Evolutionary conservation across 2,329 filamentous ascomycete genomes (phyloP).

Genomic region (Cladophialophora yegresii): DNA sequence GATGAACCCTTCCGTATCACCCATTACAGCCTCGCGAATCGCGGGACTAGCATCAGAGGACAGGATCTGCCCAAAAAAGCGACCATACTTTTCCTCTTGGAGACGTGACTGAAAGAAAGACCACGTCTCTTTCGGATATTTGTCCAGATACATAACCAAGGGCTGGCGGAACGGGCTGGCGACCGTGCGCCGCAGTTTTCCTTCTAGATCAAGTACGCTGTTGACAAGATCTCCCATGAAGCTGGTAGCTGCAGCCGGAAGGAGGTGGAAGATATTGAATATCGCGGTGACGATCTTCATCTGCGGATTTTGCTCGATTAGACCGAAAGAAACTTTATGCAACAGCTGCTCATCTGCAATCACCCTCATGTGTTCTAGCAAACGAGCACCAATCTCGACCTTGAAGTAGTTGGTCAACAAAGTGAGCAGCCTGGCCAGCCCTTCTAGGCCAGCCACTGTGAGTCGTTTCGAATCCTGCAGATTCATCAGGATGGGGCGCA

Average conservation of each 20-base stretch:
- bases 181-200: conserved; percentile 79
- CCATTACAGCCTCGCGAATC: conserved; percentile 72
- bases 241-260: conserved; percentile 82
- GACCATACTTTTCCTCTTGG: conserved; percentile 81
- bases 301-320: conserved; percentile 86
- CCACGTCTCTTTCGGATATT: conserved; percentile 88
- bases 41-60: conserved; percentile 71
- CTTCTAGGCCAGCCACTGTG: conserved; percentile 85
- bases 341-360: conserved; percentile 79
- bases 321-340: conserved; percentile 89
- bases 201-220: conserved; percentile 84
- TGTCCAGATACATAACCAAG: conserved; percentile 88
- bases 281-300: conserved; percentile 96
- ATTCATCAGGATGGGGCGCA: conserved; percentile 94
- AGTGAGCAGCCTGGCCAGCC: conserved; percentile 82
- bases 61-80: conserved; percentile 87
- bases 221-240: conserved; percentile 91
- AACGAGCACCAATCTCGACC: conserved; percentile 87
- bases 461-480: conserved; percentile 90
- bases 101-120: conserved; percentile 74
- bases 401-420: conserved; percentile 98
- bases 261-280: conserved; percentile 94
- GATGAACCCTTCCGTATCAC: conserved; percentile 72
- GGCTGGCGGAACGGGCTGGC: conserved; percentile 89
- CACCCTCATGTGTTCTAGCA: conserved; percentile 91